These are phyloP conservation scores for Platanthera zijinensis DNA, from an alignment of 106 monocot species.

Conservation along the genomic window DNA sequence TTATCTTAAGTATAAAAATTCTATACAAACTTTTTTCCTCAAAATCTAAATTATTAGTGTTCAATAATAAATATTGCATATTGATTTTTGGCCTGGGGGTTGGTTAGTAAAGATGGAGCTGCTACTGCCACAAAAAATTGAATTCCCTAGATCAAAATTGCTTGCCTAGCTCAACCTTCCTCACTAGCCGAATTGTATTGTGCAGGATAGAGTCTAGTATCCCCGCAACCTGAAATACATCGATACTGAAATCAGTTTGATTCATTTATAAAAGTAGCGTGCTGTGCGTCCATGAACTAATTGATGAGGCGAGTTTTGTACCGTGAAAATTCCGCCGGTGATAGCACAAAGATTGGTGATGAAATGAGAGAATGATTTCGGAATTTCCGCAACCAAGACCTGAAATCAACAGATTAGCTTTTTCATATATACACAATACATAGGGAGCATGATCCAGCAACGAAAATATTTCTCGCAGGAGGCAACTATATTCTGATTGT, in stretches of 20 bases:
- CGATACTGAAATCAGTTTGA: background rate
- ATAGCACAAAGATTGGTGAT: constrained; percentile 96
- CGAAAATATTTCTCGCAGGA: no score
- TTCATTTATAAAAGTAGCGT: background rate
- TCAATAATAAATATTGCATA: background rate
- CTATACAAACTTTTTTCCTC: background rate
- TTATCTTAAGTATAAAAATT: background rate
- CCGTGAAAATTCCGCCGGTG: constrained; percentile 96
- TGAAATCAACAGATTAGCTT: constrained; percentile 21
- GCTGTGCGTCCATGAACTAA: no score
- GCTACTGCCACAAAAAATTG: background rate
- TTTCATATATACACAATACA: background rate
- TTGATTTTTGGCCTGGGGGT: background rate
- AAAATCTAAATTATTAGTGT: background rate
- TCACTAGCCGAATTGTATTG: constrained; percentile 54
- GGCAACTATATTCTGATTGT: no score
- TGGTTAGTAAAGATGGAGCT: background rate
- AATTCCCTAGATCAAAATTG: constrained; percentile 7
- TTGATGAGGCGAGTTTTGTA: constrained; percentile 10
- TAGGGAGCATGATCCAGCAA: background rate
- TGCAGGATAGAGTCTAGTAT: constrained; percentile 61
- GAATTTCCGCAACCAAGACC: constrained; percentile 75
- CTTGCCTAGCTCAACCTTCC: constrained; percentile 61
- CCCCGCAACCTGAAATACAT: constrained; percentile 53
- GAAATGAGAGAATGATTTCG: constrained; percentile 93